These are phyloP conservation scores for Candida gorgasii DNA, from an alignment of 805 yeast genomes.

Conservation along the genomic window DNA sequence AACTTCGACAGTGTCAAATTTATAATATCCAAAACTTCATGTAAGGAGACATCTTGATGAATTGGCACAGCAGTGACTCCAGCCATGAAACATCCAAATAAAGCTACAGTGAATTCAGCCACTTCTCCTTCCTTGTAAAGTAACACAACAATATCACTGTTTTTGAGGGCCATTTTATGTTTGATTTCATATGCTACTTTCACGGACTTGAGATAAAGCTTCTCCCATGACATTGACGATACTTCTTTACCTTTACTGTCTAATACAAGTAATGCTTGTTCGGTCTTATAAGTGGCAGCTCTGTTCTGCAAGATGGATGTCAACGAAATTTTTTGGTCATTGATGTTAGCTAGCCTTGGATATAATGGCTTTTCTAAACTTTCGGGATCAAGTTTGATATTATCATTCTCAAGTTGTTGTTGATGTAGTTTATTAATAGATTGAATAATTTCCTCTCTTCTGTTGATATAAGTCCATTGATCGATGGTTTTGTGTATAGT, in stretches of 20 bases:
- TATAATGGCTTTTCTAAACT: constrained; percentile 60
- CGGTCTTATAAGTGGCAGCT: constrained; percentile 60
- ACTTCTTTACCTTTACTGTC: constrained; percentile 83
- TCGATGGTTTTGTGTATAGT: constrained; percentile 40
- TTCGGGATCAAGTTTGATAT: constrained; percentile 28
- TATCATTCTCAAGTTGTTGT: constrained; percentile 25
- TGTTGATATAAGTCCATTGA: constrained; percentile 48
- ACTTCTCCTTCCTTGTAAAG: constrained; percentile 83
- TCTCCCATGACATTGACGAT: constrained; percentile 83
- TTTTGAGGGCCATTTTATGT: constrained; percentile 68
- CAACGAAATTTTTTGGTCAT: constrained; percentile 29
- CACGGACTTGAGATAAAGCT: constrained; percentile 76
- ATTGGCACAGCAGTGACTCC: constrained; percentile 95
- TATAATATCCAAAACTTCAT: constrained; percentile 72
- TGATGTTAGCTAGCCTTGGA: constrained; percentile 42
- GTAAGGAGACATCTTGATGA: constrained; percentile 66
- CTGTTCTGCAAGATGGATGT: constrained; percentile 74
- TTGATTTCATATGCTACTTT: constrained; percentile 83
- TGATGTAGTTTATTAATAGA: constrained; percentile 36
- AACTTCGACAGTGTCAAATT: constrained; percentile 73
- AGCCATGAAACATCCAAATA: constrained; percentile 89
- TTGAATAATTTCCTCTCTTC: constrained; percentile 46
- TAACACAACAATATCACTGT: constrained; percentile 81
- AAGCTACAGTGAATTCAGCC: constrained; percentile 80
- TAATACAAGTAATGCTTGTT: constrained; percentile 68